These are phyloP conservation scores for Drosera capensis DNA, from an alignment of 148 eudicot genomes.

Conservation along the genomic window DNA sequence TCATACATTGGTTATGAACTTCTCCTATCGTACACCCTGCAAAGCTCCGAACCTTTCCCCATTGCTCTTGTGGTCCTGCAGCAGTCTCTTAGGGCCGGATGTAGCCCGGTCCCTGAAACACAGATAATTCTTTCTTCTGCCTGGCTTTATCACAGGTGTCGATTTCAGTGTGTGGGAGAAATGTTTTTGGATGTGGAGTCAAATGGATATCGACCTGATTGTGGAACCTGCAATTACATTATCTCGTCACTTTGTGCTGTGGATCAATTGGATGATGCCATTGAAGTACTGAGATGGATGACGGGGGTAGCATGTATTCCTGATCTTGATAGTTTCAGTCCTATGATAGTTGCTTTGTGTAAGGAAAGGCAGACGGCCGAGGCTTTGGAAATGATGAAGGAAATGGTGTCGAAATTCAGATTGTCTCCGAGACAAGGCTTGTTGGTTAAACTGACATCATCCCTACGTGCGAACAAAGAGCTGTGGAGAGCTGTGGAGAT, in stretches of 20 bases:
- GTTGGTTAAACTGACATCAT: slow-evolving; percentile 24
- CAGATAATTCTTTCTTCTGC: slow-evolving; percentile 47
- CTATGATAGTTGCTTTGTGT: slow-evolving; percentile 44
- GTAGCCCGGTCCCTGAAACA: slow-evolving; percentile 56
- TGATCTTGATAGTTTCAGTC: slow-evolving; percentile 48
- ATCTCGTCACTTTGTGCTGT: slow-evolving; percentile 66
- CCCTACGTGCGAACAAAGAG: slow-evolving; percentile 53
- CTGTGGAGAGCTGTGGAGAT: slow-evolving; percentile 51
- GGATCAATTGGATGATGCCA: slow-evolving; percentile 50
- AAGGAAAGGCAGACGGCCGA: slow-evolving; percentile 26
- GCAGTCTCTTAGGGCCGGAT: slow-evolving; percentile 61
- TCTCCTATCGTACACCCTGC: slow-evolving; percentile 50
- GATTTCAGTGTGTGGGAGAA: slow-evolving; percentile 22
- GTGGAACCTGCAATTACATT: slow-evolving; percentile 68
- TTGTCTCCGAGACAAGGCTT: slow-evolving; percentile 49
- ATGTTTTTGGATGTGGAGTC: slow-evolving; percentile 45
- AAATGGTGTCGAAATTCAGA: slow-evolving; percentile 39
- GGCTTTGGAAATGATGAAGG: slow-evolving; percentile 31
- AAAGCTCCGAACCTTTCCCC: slow-evolving; percentile 47
- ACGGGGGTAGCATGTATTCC: slow-evolving; percentile 42
- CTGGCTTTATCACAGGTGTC: slow-evolving; percentile 35
- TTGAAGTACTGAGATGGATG: slow-evolving; percentile 50
- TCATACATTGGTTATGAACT: slow-evolving; percentile 37
- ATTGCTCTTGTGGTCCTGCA: slow-evolving; percentile 54
- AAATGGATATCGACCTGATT: slow-evolving; percentile 60